Base-by-base conservation (phyloP, 371 early-diverging fungal genomes). In the Parasitella parasitica region DNA sequence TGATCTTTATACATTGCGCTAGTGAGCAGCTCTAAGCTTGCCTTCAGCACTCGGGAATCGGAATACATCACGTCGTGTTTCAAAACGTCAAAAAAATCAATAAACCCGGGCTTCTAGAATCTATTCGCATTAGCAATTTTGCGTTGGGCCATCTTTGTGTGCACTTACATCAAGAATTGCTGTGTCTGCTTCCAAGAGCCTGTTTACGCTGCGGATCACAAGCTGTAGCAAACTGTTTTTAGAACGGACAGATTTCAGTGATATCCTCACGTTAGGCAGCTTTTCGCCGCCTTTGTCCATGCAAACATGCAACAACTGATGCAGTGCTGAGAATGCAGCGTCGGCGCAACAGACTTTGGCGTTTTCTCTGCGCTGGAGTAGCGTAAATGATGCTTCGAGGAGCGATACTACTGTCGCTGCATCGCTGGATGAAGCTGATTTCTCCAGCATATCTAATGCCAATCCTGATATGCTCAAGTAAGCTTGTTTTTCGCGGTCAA, bases 1-100 rank as follows among this genome's bases (percentile, higher is more conserved):
- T 49, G 15, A 34, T 28, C 27, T 16, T 66, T 58, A 50, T 71
- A 73, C 30, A 83, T 54, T 6, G 72, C 55, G 6, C 58, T 62
- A 0, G 77, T 76, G 1, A 83, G 57, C 24, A 80, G 58, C 7
- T 59, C 63, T 18, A 85, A 52, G 20, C 66, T 69, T 3, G 70
- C 66, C 63, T 84, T 84, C 37, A 85, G 64, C 0, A 85, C 76
- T 8, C 81, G 67, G 16, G 78, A 73, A 48, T 82, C 82, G 0
- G 81, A 67, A 59, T 74, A 73, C 12, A 73, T 46, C 5, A 54
- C 56, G 12, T 58, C 35, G 9, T 64, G 65, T 49, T 66, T 61
- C 8, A 84, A 43, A 12, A 83, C 71, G 27, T 67, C 65, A 15
- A 81, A 24, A 12, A 64, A 8, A 35, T 72, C 57, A 38, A 69